phyloP scores from a whole-genome alignment of 345 rosid species.

The Toxicodendron radicans region DNA sequence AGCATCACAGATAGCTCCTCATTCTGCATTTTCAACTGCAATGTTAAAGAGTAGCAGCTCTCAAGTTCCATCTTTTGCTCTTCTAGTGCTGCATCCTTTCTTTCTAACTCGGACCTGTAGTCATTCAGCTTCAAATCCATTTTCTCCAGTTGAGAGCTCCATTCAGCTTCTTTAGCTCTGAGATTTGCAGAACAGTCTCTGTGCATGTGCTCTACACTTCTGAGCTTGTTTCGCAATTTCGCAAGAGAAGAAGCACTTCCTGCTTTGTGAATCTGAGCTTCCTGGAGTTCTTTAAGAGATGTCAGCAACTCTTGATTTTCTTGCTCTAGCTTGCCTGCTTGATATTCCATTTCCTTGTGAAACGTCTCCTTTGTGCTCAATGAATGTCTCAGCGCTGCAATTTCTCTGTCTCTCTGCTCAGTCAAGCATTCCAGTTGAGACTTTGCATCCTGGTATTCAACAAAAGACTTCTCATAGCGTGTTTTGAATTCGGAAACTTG shows the following conservation, averaged over 20 bases:
- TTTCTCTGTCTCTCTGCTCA: slow-evolving; percentile 61
- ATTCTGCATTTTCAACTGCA: slow-evolving; percentile 55
- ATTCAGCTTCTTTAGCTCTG: slow-evolving; percentile 73
- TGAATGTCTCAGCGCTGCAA: slow-evolving; percentile 68
- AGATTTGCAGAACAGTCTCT: slow-evolving; percentile 56
- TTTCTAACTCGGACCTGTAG: slow-evolving; percentile 41
- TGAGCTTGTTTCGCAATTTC: slow-evolving; percentile 63
- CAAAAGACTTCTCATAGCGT: slow-evolving; percentile 49
- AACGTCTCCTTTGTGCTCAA: slow-evolving; percentile 54
- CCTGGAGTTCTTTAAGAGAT: slow-evolving; percentile 66
- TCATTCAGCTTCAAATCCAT: slow-evolving; percentile 45
- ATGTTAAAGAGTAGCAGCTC: slow-evolving; percentile 37
- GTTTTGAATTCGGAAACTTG: slow-evolving; percentile 60
- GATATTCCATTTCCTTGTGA: slow-evolving; percentile 68
- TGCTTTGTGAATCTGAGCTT: slow-evolving; percentile 60
- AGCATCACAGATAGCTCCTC: slow-evolving; percentile 65
- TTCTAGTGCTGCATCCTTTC: slow-evolving; percentile 43
- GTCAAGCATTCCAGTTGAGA: slow-evolving; percentile 54
- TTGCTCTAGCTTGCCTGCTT: slow-evolving; percentile 49
- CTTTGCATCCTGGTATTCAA: slow-evolving; percentile 61
- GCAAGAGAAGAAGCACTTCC: slow-evolving; percentile 58
- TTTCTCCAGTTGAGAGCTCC: slow-evolving; percentile 55
- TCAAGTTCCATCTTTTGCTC: slow-evolving; percentile 55
- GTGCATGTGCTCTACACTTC: slow-evolving; percentile 61
- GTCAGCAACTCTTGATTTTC: slow-evolving; percentile 66